A percentile compares a stretch with the other conserved stretches of the same genome.
Evolutionary conservation across 176 grass and related monocot species (phyloP).

Genomic region (Rhynchospora pubera): DNA sequence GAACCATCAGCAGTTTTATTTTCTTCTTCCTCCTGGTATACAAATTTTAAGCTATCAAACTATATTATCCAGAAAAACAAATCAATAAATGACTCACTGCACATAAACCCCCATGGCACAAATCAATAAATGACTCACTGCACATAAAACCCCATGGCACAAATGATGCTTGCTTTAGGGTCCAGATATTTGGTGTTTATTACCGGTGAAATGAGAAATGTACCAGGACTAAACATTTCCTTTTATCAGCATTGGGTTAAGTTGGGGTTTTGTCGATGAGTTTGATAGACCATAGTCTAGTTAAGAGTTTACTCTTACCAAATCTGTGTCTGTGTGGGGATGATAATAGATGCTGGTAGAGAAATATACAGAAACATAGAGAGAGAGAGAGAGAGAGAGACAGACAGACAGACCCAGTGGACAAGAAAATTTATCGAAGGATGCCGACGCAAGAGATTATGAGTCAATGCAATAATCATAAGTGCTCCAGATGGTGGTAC

Average conservation of each 20-base stretch:
- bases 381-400: slow-evolving; percentile 2
- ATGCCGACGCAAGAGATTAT: slow-evolving; percentile 86
- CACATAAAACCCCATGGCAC: background rate
- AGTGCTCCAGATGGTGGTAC: slow-evolving; percentile 72
- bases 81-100: background rate
- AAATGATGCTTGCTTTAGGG: background rate
- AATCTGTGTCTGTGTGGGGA: background rate
- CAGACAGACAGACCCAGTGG: slow-evolving; percentile 70
- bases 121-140: too few relatives aligned
- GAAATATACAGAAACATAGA: background rate
- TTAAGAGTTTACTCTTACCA: background rate
- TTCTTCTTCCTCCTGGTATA: slow-evolving; percentile 44
- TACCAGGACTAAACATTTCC: background rate
- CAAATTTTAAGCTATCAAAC: slow-evolving; percentile 23
- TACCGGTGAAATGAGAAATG: background rate
- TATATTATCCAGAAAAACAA: background rate
- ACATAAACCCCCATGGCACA: background rate
- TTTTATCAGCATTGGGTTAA: background rate
- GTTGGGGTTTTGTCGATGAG: background rate
- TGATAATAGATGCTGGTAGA: background rate
- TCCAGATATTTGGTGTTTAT: background rate
- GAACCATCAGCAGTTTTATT: slow-evolving; percentile 21
- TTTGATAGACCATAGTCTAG: background rate
- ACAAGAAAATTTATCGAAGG: slow-evolving; percentile 90
- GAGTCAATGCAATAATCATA: slow-evolving; percentile 93